phyloP scores from a whole-genome alignment of 116 monocot species.

The Cymodocea nodosa region DNA sequence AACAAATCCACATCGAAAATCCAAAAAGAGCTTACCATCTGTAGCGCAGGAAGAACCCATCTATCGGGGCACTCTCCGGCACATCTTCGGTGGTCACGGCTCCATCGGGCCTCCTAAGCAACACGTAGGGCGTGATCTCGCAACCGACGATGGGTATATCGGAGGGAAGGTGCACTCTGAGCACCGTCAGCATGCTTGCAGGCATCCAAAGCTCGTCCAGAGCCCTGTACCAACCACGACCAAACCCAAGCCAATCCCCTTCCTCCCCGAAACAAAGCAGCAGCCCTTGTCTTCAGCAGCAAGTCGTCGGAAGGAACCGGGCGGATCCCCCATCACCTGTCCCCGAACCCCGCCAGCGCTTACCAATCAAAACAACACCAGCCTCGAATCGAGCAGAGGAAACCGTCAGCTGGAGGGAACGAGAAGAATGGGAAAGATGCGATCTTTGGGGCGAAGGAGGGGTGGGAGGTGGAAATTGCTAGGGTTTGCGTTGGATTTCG shows the following conservation, averaged over 20 bases:
- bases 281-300: background rate
- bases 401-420: background rate
- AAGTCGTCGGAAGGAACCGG: conserved; percentile 5
- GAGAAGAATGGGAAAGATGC: background rate
- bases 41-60: conserved; percentile 20
- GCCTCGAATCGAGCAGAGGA: background rate
- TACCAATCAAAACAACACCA: background rate
- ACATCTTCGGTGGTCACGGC: conserved; percentile 33
- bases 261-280: background rate
- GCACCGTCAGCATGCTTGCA: conserved; percentile 48
- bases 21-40: conserved; percentile 20
- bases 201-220: background rate
- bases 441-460: conserved; percentile 1
- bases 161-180: conserved; percentile 56
- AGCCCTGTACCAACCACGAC: background rate
- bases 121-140: conserved; percentile 62
- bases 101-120: conserved; percentile 31
- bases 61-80: conserved; percentile 24
- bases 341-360: conserved; percentile 13
- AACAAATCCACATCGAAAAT: conserved; percentile 10
- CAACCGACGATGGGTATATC: conserved; percentile 63
- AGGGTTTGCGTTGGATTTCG: background rate
- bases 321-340: conserved; percentile 18
- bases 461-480: background rate
- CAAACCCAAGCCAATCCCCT: background rate